phyloP scores from a whole-genome alignment of 805 yeast species.

The Novakomyces olei region DNA sequence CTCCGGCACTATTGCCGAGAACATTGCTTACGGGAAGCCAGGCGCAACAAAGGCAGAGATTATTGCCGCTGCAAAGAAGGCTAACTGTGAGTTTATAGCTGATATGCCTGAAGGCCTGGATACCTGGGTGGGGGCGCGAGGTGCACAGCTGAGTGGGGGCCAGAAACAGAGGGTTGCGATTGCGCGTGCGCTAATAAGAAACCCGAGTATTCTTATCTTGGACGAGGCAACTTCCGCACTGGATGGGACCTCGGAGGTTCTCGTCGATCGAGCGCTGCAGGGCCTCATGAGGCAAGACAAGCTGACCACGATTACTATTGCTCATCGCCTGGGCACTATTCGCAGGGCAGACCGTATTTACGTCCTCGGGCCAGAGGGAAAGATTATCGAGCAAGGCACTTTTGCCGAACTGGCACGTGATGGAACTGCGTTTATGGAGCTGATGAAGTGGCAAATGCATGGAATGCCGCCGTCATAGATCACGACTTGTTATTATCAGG shows the following conservation, averaged over 20 bases:
- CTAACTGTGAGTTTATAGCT: conserved; percentile 54
- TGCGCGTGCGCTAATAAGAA: conserved; percentile 62
- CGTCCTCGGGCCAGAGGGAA: conserved; percentile 53
- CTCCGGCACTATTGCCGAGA: conserved; percentile 67
- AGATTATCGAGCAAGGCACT: conserved; percentile 49
- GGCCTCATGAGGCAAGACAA: conserved; percentile 32
- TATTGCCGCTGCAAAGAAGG: conserved; percentile 37
- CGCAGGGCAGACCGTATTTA: conserved; percentile 59
- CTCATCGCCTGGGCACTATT: conserved; percentile 77
- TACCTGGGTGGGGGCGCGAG: conserved; percentile 69
- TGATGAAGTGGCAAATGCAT: conserved; percentile 7
- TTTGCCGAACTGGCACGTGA: conserved; percentile 30
- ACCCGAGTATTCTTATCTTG: conserved; percentile 59
- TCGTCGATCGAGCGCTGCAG: conserved; percentile 52
- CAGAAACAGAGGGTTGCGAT: conserved; percentile 84
- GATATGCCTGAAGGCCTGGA: conserved; percentile 66
- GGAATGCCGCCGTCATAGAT: no score
- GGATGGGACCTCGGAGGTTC: conserved; percentile 70
- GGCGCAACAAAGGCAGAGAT: conserved; percentile 38
- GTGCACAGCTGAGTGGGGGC: conserved; percentile 81
- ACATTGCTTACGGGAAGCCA: conserved; percentile 51
- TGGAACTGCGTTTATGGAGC: conserved; percentile 7
- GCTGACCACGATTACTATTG: conserved; percentile 65
- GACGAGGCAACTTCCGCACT: conserved; percentile 93
- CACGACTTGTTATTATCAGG: no score